Base-by-base conservation (phyloP, 495 filamentous ascomycete species). In the Penicillium maclennaniae region DNA sequence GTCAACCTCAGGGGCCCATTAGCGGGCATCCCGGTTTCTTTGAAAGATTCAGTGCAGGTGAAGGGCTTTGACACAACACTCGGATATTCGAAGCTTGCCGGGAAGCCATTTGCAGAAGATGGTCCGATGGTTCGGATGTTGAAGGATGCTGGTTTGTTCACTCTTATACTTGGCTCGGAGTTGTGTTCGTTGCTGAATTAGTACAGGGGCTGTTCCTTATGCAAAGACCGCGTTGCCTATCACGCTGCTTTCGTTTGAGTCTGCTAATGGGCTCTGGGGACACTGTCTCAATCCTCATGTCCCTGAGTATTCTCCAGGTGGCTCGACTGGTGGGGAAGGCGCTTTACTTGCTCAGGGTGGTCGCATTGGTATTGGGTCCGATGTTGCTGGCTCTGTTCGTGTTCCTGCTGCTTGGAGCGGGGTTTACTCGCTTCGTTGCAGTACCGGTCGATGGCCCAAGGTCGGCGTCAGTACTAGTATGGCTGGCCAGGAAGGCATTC, bases 181-280 rank as follows among this genome's bases (percentile, higher is more conserved):
- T n/a, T 6, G n/a, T 23, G 14, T 4, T 27, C 9, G 17, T 46
- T 20, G 20, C 36, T 46, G 21, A 55, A 61, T 6, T 51, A 16
- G 38, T 10, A 21, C 25, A 81, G 87, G 88, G n/a, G 93, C 93
- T 4, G 78, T 98, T 0, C 93, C 93, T 1, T 96, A 96, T 67
- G 90, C 92, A 16, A 98, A 97, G 76, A 98, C 93, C 1, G 92
- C 93, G 49, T 62, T 93, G n/a, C 93, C 93, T 4, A 87, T 92
- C 46, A 95, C 92, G 0, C 80, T 98, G 7, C 77, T 97, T 46
- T 91, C 86, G 27, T 97, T 97, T 62, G 93, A 97, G 68, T 91
- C 87, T 17, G 85, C 84, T 41, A 98, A 95, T 69, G 91, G 91
- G 54, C 85, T 97, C 20, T 91, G 86, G 87, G 92, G 93, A 23